These are phyloP conservation scores for Blastocystis sp. DNA, from an alignment of 352 stramenopile species.

Conservation along the genomic window DNA sequence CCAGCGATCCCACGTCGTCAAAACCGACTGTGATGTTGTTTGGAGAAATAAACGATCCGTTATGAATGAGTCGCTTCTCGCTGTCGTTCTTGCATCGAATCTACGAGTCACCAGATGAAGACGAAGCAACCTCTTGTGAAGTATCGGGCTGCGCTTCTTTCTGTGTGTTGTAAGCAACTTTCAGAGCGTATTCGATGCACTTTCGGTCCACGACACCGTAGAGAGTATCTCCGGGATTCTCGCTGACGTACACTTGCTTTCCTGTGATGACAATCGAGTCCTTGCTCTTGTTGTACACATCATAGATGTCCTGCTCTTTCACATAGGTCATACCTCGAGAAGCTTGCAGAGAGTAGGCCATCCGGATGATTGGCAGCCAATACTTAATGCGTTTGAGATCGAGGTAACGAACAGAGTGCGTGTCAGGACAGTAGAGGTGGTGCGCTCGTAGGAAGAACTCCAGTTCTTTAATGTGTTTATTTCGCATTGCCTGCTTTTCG, in stretches of 20 bases:
- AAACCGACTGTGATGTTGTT: constrained; percentile 81
- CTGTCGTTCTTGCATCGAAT: constrained; percentile 69
- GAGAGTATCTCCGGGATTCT: constrained; percentile 16
- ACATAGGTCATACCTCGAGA: background rate
- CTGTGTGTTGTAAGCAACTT: constrained; percentile 12
- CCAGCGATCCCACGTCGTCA: constrained; percentile 77
- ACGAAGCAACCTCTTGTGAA: background rate
- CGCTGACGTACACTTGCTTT: constrained; percentile 42
- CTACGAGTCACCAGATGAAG: background rate
- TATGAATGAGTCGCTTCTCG: constrained; percentile 70
- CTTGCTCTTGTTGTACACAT: constrained; percentile 47
- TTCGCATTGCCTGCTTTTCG: constrained; percentile 18
- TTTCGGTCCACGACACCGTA: constrained; percentile 30
- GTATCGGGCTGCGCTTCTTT: constrained; percentile 17
- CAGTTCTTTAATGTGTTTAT: constrained; percentile 51
- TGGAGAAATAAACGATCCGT: constrained; percentile 69
- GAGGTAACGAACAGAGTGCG: background rate
- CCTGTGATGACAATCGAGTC: background rate
- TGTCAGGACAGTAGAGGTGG: constrained; percentile 27
- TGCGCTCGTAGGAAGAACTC: constrained; percentile 50
- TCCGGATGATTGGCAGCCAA: constrained; percentile 34
- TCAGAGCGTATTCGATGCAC: constrained; percentile 1
- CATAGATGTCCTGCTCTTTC: constrained; percentile 25
- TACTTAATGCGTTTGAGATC: constrained; percentile 45
- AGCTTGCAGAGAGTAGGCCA: constrained; percentile 38